Percentiles rank a stretch among this genome's conserved stretches.
phyloP scores from a whole-genome alignment of 2,329 filamentous ascomycete genomes.

The Balansia obtecta region DNA sequence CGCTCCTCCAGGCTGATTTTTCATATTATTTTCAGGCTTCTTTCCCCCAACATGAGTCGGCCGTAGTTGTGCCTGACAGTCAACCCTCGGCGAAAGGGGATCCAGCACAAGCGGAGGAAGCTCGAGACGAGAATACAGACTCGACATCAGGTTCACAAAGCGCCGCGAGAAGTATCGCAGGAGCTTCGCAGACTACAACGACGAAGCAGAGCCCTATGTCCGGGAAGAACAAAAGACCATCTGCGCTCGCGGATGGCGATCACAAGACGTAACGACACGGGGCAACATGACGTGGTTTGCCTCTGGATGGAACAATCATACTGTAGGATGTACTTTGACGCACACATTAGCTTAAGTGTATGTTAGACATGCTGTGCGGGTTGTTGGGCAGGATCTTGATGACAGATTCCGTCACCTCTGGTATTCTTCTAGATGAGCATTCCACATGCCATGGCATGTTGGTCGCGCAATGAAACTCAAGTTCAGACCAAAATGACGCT shows the following conservation, averaged over 20 bases:
- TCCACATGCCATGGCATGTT: no score
- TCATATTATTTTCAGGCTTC: background rate
- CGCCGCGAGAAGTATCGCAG: background rate
- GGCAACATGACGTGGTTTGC: background rate
- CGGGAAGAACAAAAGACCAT: background rate
- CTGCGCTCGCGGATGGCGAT: background rate
- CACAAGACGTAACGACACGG: background rate
- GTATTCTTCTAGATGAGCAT: no score
- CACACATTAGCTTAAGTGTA: no score
- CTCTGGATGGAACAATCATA: no score
- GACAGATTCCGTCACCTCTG: no score
- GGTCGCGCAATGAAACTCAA: no score
- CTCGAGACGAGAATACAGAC: background rate
- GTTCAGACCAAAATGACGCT: background rate
- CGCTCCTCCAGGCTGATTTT: slow-evolving; percentile 3
- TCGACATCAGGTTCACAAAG: background rate
- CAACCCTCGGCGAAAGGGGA: background rate
- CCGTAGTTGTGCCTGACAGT: background rate
- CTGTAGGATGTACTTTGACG: no score
- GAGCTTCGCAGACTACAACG: background rate
- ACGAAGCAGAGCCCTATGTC: background rate
- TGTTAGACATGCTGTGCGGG: background rate
- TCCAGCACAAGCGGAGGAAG: background rate
- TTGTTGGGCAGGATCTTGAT: background rate
- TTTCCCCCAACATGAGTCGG: background rate